A percentile compares a stretch with the other conserved stretches of the same genome.
Evolutionary conservation across 305 asterid genomes (phyloP).

Genomic region (Solanum hybrid): DNA sequence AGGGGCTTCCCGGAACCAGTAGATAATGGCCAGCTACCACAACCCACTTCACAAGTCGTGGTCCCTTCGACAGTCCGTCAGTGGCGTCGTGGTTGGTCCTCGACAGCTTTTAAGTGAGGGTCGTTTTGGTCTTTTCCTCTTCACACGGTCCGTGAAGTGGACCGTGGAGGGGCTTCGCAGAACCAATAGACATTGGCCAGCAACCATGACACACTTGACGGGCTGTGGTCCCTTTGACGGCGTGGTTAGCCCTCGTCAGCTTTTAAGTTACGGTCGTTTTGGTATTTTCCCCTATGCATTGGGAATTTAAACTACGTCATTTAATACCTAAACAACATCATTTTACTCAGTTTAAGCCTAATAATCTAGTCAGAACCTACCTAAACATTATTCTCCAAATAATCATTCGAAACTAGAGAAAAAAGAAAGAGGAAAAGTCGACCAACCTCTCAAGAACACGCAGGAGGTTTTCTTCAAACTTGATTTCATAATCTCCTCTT

Average conservation of each 20-base stretch:
- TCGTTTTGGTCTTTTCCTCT: too few species aligned
- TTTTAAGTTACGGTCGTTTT: neutral
- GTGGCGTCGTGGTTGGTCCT: neutral
- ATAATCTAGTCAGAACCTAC: neutral
- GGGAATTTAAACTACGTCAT: neutral
- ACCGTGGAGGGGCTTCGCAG: too few species aligned
- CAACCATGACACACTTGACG: too few species aligned
- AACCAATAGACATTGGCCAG: too few species aligned
- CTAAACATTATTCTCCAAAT: neutral
- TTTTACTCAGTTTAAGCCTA: neutral
- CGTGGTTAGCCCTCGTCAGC: neutral
- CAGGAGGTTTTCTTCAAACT: neutral
- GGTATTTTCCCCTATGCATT: too few species aligned
- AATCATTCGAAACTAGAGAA: neutral
- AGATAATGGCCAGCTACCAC: neutral
- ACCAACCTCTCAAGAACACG: neutral
- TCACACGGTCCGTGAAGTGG: too few species aligned
- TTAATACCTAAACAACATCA: too few species aligned
- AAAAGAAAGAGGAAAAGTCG: neutral
- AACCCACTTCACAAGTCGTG: neutral
- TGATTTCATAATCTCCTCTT: neutral
- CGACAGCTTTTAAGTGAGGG: too few species aligned
- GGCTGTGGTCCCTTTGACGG: too few species aligned
- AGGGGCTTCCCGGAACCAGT: neutral
- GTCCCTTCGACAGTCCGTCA: neutral